Evolutionary conservation across 495 filamentous ascomycete species (phyloP).

Genomic region (Trichoderma orchidacearum): DNA sequence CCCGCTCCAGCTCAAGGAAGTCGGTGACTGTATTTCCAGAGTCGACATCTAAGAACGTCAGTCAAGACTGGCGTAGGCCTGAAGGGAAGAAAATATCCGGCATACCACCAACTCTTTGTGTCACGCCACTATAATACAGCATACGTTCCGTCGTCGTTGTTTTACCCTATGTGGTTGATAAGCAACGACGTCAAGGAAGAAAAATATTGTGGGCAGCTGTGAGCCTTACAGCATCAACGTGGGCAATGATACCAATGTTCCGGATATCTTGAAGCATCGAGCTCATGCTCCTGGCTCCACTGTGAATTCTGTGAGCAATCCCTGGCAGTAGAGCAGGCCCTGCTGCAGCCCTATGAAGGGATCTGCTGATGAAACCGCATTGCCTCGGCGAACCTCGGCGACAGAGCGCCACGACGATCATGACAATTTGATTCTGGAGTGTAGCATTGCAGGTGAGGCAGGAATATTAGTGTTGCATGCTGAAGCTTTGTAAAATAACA

Average conservation of each 20-base stretch:
- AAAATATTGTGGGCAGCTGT: background rate
- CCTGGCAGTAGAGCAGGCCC: background rate
- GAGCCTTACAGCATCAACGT: slow-evolving; percentile 79
- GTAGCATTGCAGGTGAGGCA: background rate
- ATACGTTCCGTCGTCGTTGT: slow-evolving; percentile 99
- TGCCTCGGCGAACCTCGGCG: background rate
- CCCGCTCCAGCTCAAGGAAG: slow-evolving; percentile 87
- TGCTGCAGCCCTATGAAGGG: background rate
- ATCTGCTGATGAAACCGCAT: background rate
- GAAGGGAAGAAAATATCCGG: slow-evolving; percentile 4
- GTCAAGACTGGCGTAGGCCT: slow-evolving; percentile 6
- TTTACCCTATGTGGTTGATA: slow-evolving; percentile 53
- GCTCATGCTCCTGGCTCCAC: background rate
- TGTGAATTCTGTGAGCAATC: background rate
- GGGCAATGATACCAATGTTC: slow-evolving; percentile 98
- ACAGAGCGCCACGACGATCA: background rate
- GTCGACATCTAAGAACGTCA: slow-evolving; percentile 60
- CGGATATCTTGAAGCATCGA: slow-evolving; percentile 4
- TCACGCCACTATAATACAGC: slow-evolving; percentile 93
- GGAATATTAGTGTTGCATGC: too few species aligned
- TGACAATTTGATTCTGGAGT: background rate
- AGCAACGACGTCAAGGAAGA: background rate
- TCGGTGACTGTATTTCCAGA: slow-evolving; percentile 96
- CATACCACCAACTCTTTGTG: slow-evolving; percentile 68
- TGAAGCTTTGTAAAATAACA: too few species aligned